Base-by-base conservation (phyloP, 768 basidiomycete genomes). In the Leccinum sublutescens region DNA sequence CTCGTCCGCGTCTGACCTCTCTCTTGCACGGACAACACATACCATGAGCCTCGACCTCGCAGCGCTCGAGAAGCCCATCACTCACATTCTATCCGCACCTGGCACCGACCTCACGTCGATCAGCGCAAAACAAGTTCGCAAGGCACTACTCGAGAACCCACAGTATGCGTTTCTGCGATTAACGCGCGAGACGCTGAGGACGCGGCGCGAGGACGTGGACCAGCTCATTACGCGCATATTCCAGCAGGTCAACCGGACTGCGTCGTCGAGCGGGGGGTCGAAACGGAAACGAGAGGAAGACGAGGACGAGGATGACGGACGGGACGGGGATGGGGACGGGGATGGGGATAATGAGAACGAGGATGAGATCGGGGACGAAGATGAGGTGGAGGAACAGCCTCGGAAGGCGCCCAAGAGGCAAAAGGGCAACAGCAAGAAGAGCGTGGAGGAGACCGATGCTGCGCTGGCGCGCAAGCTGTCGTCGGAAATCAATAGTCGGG, bases 71-170 rank as follows among this genome's bases (percentile, higher is more conserved):
- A 79, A 81, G 12, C 79, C 77, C 59, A 87, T 94, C 68, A 80
- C 79, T 63, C 76, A 79, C 59, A 91, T 94, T 71, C 84, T 94
- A 54, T 79, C 83, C 31, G 86, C 87, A 19, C 92, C 92, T 3
- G 86, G 84, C 50, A 87, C 83, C 50, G 89, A 94, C 79, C 80
- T 94, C 66, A 61, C 78, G 50, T 89, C 87, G 50, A 91, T 94
- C 74, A 90, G 86, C 70, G 94, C 93, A 50, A 96, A 93, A 77
- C 86, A 86, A 75, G 93, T 97, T 66, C 85, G 95, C 63, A 88
- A 88, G 68, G 83, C 85, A 77, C 94, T 62, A 66, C 65, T 83
- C 57, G 83, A 83, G 60, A 68, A 73, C 31, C 62, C 65, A 1
- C 50, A 53, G 11, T 63, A 65, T 55, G 58, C 58, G 55, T 76